Base-by-base conservation (phyloP, 202 grass and related monocot species). In the Cymbopogon flexuosus region DNA sequence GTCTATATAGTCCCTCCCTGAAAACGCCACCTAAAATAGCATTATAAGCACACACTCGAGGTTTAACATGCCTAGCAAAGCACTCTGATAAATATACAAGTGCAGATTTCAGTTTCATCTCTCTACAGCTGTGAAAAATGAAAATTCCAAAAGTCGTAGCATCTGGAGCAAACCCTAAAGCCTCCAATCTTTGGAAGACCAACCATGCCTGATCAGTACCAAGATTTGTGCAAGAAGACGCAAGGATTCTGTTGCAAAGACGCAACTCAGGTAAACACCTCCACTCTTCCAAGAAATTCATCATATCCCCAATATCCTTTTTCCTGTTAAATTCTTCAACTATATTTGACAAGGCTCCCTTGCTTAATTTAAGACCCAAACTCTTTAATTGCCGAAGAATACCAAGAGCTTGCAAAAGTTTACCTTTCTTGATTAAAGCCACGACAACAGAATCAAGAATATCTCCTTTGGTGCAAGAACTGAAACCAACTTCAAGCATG, bases 1-100 rank as follows among this genome's bases (percentile, higher is more conserved):
- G 90, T 68, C 84, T 91, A 73, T 93, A 90, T 58, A 97, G 79
- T 54, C 90, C 86, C 67, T 89, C 87, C 45, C 45, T 94, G 74
- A 97, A 94, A 89, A 92, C 72, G 62, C 86, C 86, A 79, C 84
- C 75, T 72, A 97, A 90, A 58, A 94, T 86, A 82, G 92, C 87
- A 94, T 97, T 91, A 80, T 94, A 97, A 77, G 88, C 78, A 81
- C 73, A 86, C 16, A 84, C 69, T 87, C 65, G 86, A 54, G 90
- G 94, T 83, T 77, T 34, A 52, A 92, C 60, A 72, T 85, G 70
- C 73, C 90, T 92, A 76, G 89, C 85, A 73, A 89, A 91, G 43
- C 92, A 94, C 87, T 97, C 94, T 62, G 90, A 97, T 73, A 97
- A 89, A 93, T 91, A 97, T 69, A 94, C 13, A 37, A 94, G 90